Evolutionary conservation across 257 asterid genomes (phyloP).

Genomic region (Marsdenia floribunda): DNA sequence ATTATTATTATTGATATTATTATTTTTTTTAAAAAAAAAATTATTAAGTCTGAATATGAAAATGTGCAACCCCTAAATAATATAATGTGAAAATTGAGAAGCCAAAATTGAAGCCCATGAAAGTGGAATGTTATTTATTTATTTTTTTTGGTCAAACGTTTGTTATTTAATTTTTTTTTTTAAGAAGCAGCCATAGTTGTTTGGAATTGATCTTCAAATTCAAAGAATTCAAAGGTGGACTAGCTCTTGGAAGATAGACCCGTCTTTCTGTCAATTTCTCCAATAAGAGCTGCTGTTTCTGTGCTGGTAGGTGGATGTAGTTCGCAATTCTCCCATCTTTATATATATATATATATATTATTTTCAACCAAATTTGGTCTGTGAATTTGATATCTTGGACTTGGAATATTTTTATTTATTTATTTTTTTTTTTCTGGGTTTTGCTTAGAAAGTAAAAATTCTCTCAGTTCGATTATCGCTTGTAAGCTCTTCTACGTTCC

Average conservation of each 20-base stretch:
- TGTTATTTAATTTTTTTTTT: background rate
- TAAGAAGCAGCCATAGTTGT: background rate
- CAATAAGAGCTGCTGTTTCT: background rate
- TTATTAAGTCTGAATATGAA: too few species aligned
- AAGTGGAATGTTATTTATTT: background rate
- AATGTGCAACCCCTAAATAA: background rate
- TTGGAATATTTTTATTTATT: too few species aligned
- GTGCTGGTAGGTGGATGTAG: background rate
- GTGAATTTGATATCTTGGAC: slow-evolving; percentile 1
- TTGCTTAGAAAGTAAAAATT: slow-evolving; percentile 6
- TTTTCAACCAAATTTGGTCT: background rate
- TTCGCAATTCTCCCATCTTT: background rate
- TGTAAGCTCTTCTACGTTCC: too few species aligned
- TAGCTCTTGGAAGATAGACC: background rate
- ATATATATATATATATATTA: background rate
- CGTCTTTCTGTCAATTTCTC: background rate
- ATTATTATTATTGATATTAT: too few species aligned
- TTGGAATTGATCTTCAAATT: slow-evolving; percentile 4
- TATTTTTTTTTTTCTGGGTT: slow-evolving; percentile 23
- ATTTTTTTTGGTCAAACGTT: too few species aligned
- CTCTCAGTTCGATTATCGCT: too few species aligned
- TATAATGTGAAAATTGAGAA: background rate
- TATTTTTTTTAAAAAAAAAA: too few species aligned
- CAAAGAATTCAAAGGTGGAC: too few species aligned
- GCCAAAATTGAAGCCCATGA: background rate